These are phyloP conservation scores for Syzygium malaccense DNA, from an alignment of 441 rosid species.

Conservation along the genomic window DNA sequence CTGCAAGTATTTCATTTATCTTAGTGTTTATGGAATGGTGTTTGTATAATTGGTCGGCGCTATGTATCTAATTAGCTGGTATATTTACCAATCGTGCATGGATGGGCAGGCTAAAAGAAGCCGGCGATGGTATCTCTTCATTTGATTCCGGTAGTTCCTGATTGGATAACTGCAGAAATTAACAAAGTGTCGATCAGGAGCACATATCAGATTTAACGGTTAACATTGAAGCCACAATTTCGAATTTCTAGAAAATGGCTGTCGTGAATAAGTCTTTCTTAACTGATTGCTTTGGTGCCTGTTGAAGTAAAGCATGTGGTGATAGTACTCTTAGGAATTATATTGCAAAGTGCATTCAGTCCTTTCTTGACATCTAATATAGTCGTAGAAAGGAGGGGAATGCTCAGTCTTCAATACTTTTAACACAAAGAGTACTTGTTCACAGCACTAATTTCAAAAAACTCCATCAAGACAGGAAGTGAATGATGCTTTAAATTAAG, in stretches of 20 bases:
- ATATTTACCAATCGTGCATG: background rate
- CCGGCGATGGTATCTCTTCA: background rate
- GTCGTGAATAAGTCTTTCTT: background rate
- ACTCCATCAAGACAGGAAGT: background rate
- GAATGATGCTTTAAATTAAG: background rate
- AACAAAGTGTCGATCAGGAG: background rate
- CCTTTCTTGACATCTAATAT: background rate
- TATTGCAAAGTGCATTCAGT: background rate
- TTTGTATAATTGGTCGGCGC: background rate
- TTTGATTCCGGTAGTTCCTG: background rate
- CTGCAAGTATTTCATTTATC: background rate
- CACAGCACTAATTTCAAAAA: background rate
- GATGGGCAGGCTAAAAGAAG: background rate
- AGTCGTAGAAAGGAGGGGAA: background rate
- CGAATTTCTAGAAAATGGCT: background rate
- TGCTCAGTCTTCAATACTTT: background rate
- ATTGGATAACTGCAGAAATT: background rate
- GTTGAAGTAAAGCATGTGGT: background rate
- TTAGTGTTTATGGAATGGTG: background rate
- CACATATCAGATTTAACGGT: background rate
- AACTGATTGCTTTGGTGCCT: background rate
- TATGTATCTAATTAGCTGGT: background rate
- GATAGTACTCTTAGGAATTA: background rate
- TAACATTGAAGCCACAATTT: background rate
- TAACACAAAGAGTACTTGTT: background rate